A percentile compares a stretch with the other conserved stretches of the same genome.
These are phyloP conservation scores for Cyathus striatus DNA, from an alignment of 768 basidiomycete species.

Conservation along the genomic window DNA sequence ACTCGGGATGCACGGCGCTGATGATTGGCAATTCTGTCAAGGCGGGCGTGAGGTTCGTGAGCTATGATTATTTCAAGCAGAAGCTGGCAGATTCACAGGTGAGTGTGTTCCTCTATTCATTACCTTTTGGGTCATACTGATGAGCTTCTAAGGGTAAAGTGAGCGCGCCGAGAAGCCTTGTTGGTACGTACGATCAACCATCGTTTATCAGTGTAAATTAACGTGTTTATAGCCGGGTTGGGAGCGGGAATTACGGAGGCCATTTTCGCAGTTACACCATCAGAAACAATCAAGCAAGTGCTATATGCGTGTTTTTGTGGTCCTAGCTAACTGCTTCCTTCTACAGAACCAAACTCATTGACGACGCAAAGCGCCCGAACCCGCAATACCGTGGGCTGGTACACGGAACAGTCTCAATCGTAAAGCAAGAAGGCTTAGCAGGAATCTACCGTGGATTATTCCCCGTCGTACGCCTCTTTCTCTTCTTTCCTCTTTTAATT, in stretches of 20 bases:
- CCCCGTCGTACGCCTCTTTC: conserved; percentile 67
- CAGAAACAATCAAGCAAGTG: conserved; percentile 96
- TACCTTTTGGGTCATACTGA: conserved; percentile 2
- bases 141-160: conserved; percentile 74
- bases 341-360: conserved; percentile 90
- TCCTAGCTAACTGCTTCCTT: not conserved
- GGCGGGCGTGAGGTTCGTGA: conserved; percentile 93
- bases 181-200: conserved; percentile 61
- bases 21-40: conserved; percentile 90
- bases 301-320: not conserved
- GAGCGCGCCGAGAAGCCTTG: conserved; percentile 75
- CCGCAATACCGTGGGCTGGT: conserved; percentile 85
- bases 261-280: conserved; percentile 91
- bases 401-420: conserved; percentile 79
- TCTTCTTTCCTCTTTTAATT: too few relatives aligned
- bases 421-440: conserved; percentile 76
- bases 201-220: not conserved
- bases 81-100: conserved; percentile 82
- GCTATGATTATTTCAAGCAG: conserved; percentile 89
- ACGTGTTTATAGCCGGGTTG: conserved; percentile 49
- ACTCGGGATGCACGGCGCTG: conserved; percentile 87
- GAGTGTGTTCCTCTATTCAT: conserved; percentile 12
- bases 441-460: conserved; percentile 91
- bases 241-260: conserved; percentile 93
- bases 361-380: conserved; percentile 80